Evolutionary conservation across 371 early-diverging fungal species (phyloP).

Genomic region (Cladochytrium tenue): DNA sequence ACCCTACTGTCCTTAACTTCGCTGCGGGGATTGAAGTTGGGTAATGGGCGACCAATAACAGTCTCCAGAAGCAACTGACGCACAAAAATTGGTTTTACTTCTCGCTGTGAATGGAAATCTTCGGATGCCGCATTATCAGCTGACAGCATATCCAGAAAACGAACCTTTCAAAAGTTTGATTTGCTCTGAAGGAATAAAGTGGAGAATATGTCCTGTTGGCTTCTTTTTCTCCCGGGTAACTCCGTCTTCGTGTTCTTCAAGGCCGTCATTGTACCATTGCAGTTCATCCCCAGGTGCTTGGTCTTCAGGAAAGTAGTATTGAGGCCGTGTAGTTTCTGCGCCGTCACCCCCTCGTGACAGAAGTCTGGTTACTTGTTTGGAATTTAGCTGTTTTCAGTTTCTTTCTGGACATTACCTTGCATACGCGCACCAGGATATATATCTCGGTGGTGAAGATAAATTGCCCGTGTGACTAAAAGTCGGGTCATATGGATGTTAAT

Average conservation of each 20-base stretch:
- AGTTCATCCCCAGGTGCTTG: constrained; percentile 7
- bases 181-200: constrained; percentile 51
- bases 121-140: too few species aligned
- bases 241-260: constrained; percentile 23
- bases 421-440: too few species aligned
- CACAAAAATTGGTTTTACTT: constrained; percentile 49
- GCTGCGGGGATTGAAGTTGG: constrained; percentile 38
- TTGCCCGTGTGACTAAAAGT: constrained; percentile 11
- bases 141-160: too few species aligned
- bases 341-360: too few species aligned
- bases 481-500: too few species aligned
- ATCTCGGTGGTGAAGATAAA: constrained; percentile 28
- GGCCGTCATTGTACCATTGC: constrained; percentile 18
- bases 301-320: background rate
- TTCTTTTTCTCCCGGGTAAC: constrained; percentile 20
- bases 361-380: too few species aligned
- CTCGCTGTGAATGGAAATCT: constrained; percentile 47
- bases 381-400: too few species aligned
- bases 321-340: too few species aligned
- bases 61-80: constrained; percentile 36
- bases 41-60: constrained; percentile 22
- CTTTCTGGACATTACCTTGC: too few species aligned
- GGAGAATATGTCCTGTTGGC: constrained; percentile 35
- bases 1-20: constrained; percentile 35
- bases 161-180: constrained; percentile 53